Base-by-base conservation (phyloP, 164 flowering plant species). In the Stephania yunnanensis region DNA sequence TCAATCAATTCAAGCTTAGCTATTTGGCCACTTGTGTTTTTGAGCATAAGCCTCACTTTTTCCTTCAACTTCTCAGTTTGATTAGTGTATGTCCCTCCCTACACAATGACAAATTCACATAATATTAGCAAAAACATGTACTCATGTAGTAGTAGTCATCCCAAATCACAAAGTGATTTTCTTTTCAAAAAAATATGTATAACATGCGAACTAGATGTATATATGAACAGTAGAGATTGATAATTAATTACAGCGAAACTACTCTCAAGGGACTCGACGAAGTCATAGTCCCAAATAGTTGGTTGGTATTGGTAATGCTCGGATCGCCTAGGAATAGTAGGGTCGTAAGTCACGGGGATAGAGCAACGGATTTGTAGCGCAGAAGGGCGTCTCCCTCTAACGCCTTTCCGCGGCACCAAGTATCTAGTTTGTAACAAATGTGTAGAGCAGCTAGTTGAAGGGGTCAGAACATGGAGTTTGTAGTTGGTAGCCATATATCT, bases 1-100 rank as follows among this genome's bases (percentile, higher is more conserved):
- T 82, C 75, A 6, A 80, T 69, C 71, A 82, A 68, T 79, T 82
- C 73, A n/a, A 82, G 77, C 50, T 55, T 71, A 6, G 74, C 73
- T 12, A 77, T 13, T 61, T 79, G 72, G 0, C 52, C 72, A 29
- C 1, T 68, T 50, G 53, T 70, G 45, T 55, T 72, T 15, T 68
- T 30, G 25, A 80, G 72, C 74, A 70, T 53, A 46, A 45, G 6
- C 46, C 30, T 77, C 12, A 77, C 75, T 11, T 70, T 80, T 31
- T 68, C 71, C 69, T 71, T 66, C 9, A 74, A 55, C 75, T 74
- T 70, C 42, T 77, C 72, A 15, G 44, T 67, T 71, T 22, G 20
- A 44, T 19, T 53, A 7, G 48, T 71, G 58, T 36, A 78, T n/a
- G 71, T 52, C 7, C 46, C 77, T 42, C 46, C 69, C 73, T 78